Evolutionary conservation across 2,329 filamentous ascomycete species (phyloP).

Genomic region (Aspergillus versicolor): DNA sequence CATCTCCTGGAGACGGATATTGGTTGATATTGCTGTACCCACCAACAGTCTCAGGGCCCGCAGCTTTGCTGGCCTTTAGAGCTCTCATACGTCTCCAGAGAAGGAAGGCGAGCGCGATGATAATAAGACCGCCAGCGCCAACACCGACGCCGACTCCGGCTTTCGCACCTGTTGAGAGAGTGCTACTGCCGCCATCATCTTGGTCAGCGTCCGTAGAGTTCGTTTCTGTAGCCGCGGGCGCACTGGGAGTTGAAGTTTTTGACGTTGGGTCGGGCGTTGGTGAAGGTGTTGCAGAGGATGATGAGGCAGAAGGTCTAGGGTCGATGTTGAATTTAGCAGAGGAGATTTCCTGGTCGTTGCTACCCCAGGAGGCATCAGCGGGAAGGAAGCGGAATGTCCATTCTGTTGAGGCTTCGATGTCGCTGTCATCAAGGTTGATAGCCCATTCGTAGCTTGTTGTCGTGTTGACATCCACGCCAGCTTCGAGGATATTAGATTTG

Average conservation of each 20-base stretch:
- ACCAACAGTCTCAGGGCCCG: neutral
- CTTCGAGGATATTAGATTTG: neutral
- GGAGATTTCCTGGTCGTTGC: slow-evolving; percentile 9
- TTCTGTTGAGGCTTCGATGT: neutral
- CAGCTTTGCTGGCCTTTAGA: neutral
- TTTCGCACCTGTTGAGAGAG: slow-evolving; percentile 9
- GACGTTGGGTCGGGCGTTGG: neutral
- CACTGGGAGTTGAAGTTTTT: neutral
- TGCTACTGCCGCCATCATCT: neutral
- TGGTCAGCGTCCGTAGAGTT: neutral
- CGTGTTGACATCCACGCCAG: slow-evolving; percentile 4
- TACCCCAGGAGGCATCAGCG: neutral
- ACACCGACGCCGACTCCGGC: slow-evolving; percentile 12
- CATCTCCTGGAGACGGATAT: neutral
- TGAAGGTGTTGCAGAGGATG: neutral
- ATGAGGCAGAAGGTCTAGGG: neutral
- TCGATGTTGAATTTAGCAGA: slow-evolving; percentile 7
- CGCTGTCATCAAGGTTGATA: neutral
- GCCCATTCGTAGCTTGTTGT: slow-evolving; percentile 6
- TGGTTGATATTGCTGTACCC: neutral
- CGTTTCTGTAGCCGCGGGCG: neutral
- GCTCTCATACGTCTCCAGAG: slow-evolving; percentile 3
- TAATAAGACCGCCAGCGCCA: neutral
- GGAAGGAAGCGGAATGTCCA: slow-evolving; percentile 12
- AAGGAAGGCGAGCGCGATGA: slow-evolving; percentile 5